Conservation (phyloP, 192 early-diverging fungal species). For the Geranomyces michiganensis region DNA sequence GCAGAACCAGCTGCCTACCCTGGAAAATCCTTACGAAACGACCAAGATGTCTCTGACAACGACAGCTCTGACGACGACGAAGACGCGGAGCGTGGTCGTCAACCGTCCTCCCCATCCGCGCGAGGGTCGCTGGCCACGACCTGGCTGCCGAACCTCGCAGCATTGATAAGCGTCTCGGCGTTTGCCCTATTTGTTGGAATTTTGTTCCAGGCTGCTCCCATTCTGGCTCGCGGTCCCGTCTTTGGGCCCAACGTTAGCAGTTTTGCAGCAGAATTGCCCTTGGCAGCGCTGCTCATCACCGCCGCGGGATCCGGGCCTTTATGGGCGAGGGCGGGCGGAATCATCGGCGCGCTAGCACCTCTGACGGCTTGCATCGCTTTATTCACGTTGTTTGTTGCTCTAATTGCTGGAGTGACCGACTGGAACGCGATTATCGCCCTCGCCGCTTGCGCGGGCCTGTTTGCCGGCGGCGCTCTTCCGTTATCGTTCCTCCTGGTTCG, state of each 20-base stretch:
- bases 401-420: neutral
- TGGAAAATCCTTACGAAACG: too few relatives aligned
- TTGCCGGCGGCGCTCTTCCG: neutral
- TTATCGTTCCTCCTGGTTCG: neutral
- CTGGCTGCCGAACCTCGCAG: neutral
- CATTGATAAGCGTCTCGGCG: neutral
- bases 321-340: neutral
- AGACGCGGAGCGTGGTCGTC: neutral
- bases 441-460: neutral
- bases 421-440: conserved; percentile 13
- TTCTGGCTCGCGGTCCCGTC: conserved; percentile 4
- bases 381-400: neutral
- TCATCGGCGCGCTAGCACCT: neutral
- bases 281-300: conserved; percentile 2
- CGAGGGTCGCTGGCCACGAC: too few relatives aligned
- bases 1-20: too few relatives aligned
- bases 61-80: neutral
- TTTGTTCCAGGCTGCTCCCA: neutral
- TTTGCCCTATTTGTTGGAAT: neutral
- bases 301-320: neutral
- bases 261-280: neutral
- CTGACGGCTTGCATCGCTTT: neutral
- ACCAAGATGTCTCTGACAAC: too few relatives aligned
- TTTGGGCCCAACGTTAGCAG: conserved; percentile 1
- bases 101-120: too few relatives aligned